A percentile compares a stretch with the other conserved stretches of the same genome.
Evolutionary conservation across 768 basidiomycete species (phyloP).

Genomic region (Leccinellum albellum): DNA sequence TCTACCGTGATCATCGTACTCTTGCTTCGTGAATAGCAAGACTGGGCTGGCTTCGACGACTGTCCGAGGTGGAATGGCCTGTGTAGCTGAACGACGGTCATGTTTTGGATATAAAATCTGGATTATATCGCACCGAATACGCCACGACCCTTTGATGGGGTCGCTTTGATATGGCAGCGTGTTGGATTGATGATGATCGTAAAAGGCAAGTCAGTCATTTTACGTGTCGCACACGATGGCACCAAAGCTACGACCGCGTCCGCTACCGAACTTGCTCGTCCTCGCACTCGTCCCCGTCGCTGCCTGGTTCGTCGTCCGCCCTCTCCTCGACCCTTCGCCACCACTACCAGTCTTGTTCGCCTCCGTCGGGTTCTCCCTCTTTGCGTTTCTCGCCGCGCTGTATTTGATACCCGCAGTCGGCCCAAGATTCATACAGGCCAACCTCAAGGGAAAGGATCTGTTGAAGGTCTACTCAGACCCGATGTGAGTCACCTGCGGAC

Average conservation of each 20-base stretch:
- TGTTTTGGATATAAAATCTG: not conserved
- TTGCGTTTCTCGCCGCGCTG: slow-evolving; percentile 74
- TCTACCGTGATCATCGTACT: slow-evolving; percentile 63
- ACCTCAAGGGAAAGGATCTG: slow-evolving; percentile 82
- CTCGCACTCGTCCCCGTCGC: slow-evolving; percentile 64
- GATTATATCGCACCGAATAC: slow-evolving; percentile 50
- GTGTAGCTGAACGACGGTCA: slow-evolving; percentile 32
- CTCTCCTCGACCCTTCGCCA: slow-evolving; percentile 65
- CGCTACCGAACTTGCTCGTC: slow-evolving; percentile 50
- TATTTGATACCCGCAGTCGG: slow-evolving; percentile 83
- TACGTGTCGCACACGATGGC: slow-evolving; percentile 14
- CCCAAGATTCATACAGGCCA: slow-evolving; percentile 73
- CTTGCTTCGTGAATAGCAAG: slow-evolving; percentile 64
- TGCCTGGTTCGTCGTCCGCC: slow-evolving; percentile 68
- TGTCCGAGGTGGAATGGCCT: slow-evolving; percentile 45
- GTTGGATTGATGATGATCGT: slow-evolving; percentile 38
- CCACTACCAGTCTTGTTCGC: slow-evolving; percentile 71
- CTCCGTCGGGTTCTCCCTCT: slow-evolving; percentile 77
- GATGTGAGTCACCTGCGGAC: slow-evolving; percentile 46
- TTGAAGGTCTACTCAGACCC: slow-evolving; percentile 75
- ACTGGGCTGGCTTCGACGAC: slow-evolving; percentile 85
- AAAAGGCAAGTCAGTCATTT: slow-evolving; percentile 13
- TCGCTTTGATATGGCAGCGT: slow-evolving; percentile 45
- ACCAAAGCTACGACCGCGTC: slow-evolving; percentile 38
- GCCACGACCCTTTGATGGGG: slow-evolving; percentile 53